Percentiles rank a stretch among this genome's conserved stretches.
These are phyloP conservation scores for Paratinospora sagittata DNA, from an alignment of 164 flowering plant species.

Conservation along the genomic window DNA sequence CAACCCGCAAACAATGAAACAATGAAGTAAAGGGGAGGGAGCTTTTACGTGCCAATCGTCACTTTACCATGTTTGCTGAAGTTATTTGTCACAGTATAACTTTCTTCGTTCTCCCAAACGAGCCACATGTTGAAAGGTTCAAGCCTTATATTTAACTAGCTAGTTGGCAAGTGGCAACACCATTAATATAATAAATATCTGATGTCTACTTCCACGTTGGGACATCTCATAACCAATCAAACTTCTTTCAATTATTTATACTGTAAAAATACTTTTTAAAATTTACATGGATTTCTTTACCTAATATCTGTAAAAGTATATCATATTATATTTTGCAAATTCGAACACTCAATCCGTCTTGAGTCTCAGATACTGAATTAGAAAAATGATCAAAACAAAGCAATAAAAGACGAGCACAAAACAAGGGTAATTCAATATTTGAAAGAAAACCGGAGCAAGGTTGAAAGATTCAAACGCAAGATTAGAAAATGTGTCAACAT, in stretches of 20 bases:
- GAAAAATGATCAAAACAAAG: background rate
- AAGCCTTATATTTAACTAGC: background rate
- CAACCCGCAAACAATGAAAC: too few relatives aligned
- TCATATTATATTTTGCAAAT: background rate
- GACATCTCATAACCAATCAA: background rate
- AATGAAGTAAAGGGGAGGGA: too few relatives aligned
- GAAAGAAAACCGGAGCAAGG: background rate
- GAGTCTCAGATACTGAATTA: background rate
- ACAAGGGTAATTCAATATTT: background rate
- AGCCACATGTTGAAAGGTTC: constrained; percentile 4
- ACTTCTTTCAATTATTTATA: background rate
- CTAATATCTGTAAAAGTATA: background rate
- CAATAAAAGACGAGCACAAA: background rate
- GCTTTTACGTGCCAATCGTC: too few relatives aligned
- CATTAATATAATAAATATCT: background rate
- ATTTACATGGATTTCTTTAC: background rate
- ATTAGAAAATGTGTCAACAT: background rate
- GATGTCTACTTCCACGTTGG: background rate
- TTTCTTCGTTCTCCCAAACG: too few relatives aligned
- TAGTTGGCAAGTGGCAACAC: background rate
- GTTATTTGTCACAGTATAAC: too few relatives aligned
- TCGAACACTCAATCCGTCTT: background rate
- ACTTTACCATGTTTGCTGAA: too few relatives aligned
- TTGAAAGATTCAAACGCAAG: background rate
- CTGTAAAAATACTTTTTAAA: background rate